These are phyloP conservation scores for Vitis amurensis DNA, from an alignment of 164 flowering plant species.

Conservation along the genomic window DNA sequence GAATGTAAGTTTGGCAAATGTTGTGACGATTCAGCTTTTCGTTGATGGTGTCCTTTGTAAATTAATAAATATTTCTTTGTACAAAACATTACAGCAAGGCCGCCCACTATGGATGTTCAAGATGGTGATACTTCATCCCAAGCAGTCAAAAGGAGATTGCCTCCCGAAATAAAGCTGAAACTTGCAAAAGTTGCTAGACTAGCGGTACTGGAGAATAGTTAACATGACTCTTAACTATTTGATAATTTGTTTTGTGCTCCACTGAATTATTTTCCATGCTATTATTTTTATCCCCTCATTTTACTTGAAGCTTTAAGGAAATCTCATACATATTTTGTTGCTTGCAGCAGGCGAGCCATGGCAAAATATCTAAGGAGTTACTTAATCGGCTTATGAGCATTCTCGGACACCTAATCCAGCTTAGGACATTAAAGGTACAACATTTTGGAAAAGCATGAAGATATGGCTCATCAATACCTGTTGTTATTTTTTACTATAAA, in stretches of 20 bases:
- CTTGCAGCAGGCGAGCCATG: slow-evolving; percentile 77
- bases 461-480: not conserved
- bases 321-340: slow-evolving; percentile 6
- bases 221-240: not conserved
- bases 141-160: slow-evolving; percentile 85
- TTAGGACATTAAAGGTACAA: slow-evolving; percentile 83
- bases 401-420: slow-evolving; percentile 86
- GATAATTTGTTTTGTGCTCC: not conserved
- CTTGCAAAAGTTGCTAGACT: slow-evolving; percentile 98
- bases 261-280: no score
- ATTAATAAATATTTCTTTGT: slow-evolving; percentile 7
- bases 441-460: not conserved
- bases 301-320: no score
- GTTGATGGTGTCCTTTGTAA: not conserved
- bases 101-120: slow-evolving; percentile 64
- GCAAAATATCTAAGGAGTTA: slow-evolving; percentile 80
- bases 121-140: slow-evolving; percentile 76
- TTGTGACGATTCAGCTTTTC: not conserved
- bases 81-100: slow-evolving; percentile 62
- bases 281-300: no score
- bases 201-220: slow-evolving; percentile 58
- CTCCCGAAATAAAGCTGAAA: slow-evolving; percentile 87
- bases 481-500: not conserved
- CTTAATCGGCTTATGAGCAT: slow-evolving; percentile 80
- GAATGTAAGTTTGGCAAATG: slow-evolving; percentile 57